Evolutionary conservation across 345 rosid genomes (phyloP), one percentile per base, ranked within the genome.

Genomic region (Syzygium jambos): DNA sequence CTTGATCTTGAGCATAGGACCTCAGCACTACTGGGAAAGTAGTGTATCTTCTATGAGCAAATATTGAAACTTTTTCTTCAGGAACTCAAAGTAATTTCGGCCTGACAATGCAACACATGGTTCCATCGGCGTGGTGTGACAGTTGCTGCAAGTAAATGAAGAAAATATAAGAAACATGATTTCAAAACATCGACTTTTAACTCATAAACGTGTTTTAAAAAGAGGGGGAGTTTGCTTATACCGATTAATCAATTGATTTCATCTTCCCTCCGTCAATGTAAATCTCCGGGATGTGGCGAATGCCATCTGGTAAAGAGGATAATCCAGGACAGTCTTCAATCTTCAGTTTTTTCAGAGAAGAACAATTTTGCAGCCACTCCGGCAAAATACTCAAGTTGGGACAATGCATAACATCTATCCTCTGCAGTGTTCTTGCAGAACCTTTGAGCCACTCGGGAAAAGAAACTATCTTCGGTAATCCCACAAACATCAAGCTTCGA

Each of bases 371-470:
- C 85, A 83, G 55, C 52, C 89, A 87, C 11, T 85, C 61, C 0
- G 90, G 92, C 8, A 89, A 52, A 29, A 57, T 17, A 21, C 27
- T 51, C 85, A 92, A 65, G 86, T 78, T 85, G 15, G 65, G 87
- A 61, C 90, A 90, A 7, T 80, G 21, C 16, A 10, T 55, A 14
- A 89, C 30, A 25, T 7, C 3, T 2, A 90, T 21, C 38, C 4
- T 8, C 23, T 89, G 77, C 29, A 89, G 57, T 52, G 88, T 88
- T 43, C 59, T 63, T 5, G 88, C 85, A 78, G 85, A 88, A 11
- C 56, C 84, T 55, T 59, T 49, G 61, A 91, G 80, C 93, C 93
- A 89, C 38, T 63, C 27, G 6, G 92, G 93, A n/a, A 90, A 59
- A 5, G n/a, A 38, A 16, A 41, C 86, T 25, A 92, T 17, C 23